Evolutionary conservation across 495 filamentous ascomycete genomes (phyloP), one percentile per base, ranked within the genome.

Genomic region (Astrocystis sublimbata): DNA sequence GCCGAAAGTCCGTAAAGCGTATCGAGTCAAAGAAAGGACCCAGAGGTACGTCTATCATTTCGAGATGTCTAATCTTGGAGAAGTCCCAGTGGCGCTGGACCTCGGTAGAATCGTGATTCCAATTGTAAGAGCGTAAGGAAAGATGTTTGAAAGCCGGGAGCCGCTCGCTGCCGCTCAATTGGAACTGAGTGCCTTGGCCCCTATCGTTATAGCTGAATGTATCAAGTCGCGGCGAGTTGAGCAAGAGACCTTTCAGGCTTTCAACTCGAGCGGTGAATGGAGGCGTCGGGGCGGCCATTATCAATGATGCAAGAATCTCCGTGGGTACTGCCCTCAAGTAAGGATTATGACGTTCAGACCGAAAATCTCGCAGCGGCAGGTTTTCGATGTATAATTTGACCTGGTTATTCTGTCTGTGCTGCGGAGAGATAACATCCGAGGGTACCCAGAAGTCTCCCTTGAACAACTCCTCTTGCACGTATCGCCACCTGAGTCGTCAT

Each of bases 61-160:
- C 51, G 6, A 75, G 54, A 33, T 28, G 62, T 4, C 61, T 46
- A 33, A 77, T 57, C 47, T 38, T 45, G 3, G 71, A 71, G 42
- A 75, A 75, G 40, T 75, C 66, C 70, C 71, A 75, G 43, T 75
- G 71, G 7, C 35, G 57, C 13, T 41, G 49, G 21, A 72, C 71
- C 1, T 26, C 62, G 7, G 51, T 60, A 0, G 35, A 7, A 19
- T 13, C 28, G 38, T 77, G 74, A 8, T 68, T 67, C 74, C 74
- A 76, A 52, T 75, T 62, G 43, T 76, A 76, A 2, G 60, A 69
- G 30, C 61, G 68, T 10, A 76, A 58, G n/a, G 17, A 66, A 13
- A 76, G 59, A 2, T 69, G 64, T 24, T 60, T 42, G 3, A 75
- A 67, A 7, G 73, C 57, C 4, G 73, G 73, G 5, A 76, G 38